Conservation (phyloP, 2,329 filamentous ascomycete species). For the Colletotrichum horii region DNA sequence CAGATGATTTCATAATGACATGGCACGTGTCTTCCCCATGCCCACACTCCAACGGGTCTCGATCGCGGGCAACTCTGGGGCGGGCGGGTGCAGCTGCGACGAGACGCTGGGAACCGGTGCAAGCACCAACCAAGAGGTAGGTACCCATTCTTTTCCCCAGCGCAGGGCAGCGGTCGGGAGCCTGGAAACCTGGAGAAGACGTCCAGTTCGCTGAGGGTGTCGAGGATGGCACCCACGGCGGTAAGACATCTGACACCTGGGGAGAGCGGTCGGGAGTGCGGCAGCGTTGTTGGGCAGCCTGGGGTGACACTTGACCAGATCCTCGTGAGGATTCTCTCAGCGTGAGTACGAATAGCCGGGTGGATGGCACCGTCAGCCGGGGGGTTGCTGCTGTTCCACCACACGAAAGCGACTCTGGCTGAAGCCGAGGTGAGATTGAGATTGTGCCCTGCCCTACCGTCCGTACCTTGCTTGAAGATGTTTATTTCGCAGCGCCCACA, state of each 20-base stretch:
- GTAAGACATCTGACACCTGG: constrained; percentile 12
- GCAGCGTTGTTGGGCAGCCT: constrained; percentile 1
- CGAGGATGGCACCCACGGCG: constrained; percentile 1
- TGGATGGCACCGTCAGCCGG: constrained; percentile 15
- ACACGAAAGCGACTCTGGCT: neutral
- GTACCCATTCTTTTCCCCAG: constrained; percentile 1
- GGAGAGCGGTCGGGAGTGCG: neutral
- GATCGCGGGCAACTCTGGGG: constrained; percentile 5
- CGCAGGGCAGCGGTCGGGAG: neutral
- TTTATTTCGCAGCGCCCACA: neutral
- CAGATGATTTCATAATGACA: constrained; percentile 8
- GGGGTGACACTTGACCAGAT: constrained; percentile 19
- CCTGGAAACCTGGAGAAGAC: neutral
- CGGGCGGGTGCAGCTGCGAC: neutral
- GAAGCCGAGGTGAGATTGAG: constrained; percentile 6
- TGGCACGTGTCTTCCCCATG: constrained; percentile 5
- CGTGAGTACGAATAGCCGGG: neutral
- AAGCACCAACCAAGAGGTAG: too few species aligned
- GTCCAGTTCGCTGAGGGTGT: constrained; percentile 3
- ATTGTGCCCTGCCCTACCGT: constrained; percentile 13
- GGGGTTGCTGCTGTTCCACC: neutral
- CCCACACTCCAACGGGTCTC: neutral
- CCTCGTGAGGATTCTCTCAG: constrained; percentile 4
- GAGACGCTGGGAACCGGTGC: neutral
- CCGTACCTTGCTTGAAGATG: constrained; percentile 15